Evolutionary conservation across 2,329 filamentous ascomycete genomes (phyloP).

Genomic region (Fusarium udum): DNA sequence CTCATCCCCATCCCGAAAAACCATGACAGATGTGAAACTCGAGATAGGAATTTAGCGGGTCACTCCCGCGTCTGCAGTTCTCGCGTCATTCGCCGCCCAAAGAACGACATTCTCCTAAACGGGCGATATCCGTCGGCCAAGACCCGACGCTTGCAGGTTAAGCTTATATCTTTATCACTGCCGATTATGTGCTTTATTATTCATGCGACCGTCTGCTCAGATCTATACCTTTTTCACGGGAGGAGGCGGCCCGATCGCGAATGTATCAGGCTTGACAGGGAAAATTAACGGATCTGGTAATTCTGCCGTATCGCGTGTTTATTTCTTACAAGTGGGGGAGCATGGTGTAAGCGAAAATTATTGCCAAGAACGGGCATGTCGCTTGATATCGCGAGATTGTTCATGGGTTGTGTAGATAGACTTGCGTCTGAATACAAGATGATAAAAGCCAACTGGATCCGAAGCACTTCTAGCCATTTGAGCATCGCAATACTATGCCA

Average conservation of each 20-base stretch:
- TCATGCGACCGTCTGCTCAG: neutral
- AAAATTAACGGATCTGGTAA: neutral
- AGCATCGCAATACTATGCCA: neutral
- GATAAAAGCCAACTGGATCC: neutral
- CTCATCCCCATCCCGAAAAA: neutral
- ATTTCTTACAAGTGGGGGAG: neutral
- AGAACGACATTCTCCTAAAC: slow-evolving; percentile 37
- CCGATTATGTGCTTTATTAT: neutral
- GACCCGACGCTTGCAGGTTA: slow-evolving; percentile 21
- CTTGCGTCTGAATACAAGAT: neutral
- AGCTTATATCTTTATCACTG: slow-evolving; percentile 20
- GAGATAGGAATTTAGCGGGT: slow-evolving; percentile 29
- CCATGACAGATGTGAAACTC: slow-evolving; percentile 13
- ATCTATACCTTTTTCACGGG: neutral
- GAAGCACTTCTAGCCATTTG: neutral
- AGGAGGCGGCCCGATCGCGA: neutral
- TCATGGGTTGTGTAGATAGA: neutral
- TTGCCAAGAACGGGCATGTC: neutral
- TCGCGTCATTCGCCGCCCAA: slow-evolving; percentile 38
- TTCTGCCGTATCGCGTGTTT: neutral
- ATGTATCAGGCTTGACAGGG: neutral
- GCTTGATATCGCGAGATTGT: neutral
- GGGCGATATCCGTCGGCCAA: slow-evolving; percentile 30
- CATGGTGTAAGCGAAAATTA: neutral
- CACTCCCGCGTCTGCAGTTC: slow-evolving; percentile 3